A percentile compares a stretch with the other conserved stretches of the same genome.
phyloP scores from a whole-genome alignment of 768 basidiomycete species.

The Dacryopinax spathularia region DNA sequence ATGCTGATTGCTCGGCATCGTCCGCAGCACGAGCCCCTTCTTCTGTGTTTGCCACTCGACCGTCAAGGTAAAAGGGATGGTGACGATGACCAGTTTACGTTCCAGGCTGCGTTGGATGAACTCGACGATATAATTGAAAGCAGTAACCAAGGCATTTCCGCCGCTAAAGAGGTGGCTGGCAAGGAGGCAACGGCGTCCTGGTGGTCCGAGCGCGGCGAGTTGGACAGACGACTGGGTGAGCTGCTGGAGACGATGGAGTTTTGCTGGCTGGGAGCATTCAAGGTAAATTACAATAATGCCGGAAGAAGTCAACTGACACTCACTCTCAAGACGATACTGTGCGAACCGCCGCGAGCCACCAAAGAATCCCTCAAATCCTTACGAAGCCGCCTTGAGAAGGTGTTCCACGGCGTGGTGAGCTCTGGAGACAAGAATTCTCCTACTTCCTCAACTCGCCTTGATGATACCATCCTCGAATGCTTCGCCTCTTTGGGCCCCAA shows the following conservation, averaged over 20 bases:
- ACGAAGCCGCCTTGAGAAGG: slow-evolving; percentile 52
- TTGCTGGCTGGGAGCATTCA: slow-evolving; percentile 95
- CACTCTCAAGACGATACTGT: slow-evolving; percentile 20
- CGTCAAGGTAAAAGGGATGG: slow-evolving; percentile 62
- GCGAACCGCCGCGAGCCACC: slow-evolving; percentile 33
- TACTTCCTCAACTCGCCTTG: slow-evolving; percentile 29
- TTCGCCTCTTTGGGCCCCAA: slow-evolving; percentile 70
- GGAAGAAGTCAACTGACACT: background rate
- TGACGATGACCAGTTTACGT: slow-evolving; percentile 51
- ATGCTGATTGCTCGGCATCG: slow-evolving; percentile 74
- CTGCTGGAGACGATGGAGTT: slow-evolving; percentile 79
- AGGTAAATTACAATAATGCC: slow-evolving; percentile 38
- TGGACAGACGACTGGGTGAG: slow-evolving; percentile 64
- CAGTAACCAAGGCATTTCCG: slow-evolving; percentile 62
- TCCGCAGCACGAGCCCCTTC: slow-evolving; percentile 43
- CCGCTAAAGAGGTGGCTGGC: slow-evolving; percentile 57
- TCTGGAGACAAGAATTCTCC: slow-evolving; percentile 44
- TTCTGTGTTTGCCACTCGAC: slow-evolving; percentile 76
- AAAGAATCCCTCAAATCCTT: slow-evolving; percentile 39
- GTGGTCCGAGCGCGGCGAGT: slow-evolving; percentile 68
- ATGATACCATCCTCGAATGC: slow-evolving; percentile 66
- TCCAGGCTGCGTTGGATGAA: slow-evolving; percentile 58
- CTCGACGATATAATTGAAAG: slow-evolving; percentile 62
- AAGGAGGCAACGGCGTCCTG: slow-evolving; percentile 52
- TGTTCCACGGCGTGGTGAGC: slow-evolving; percentile 53